These are phyloP conservation scores for Phycomyces nitens DNA, from an alignment of 192 early-diverging fungal genomes.

Conservation along the genomic window DNA sequence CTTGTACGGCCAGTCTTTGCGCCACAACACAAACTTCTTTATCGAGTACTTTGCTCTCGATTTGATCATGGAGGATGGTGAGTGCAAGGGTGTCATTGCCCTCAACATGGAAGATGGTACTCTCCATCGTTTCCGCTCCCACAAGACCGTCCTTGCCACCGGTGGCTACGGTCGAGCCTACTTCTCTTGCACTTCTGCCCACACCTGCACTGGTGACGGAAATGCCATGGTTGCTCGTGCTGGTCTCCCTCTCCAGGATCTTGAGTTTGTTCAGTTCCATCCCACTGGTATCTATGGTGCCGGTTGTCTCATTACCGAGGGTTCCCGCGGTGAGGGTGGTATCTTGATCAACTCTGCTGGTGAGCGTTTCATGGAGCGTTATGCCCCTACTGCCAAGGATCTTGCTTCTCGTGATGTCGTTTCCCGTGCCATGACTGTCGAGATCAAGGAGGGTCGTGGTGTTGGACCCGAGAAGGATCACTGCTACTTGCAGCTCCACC, in stretches of 20 bases:
- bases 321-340: conserved; percentile 94
- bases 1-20: conserved; percentile 94
- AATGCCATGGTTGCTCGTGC: conserved; percentile 99
- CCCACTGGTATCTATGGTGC: conserved; percentile 99
- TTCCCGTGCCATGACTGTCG: conserved; percentile 97
- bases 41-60: conserved; percentile 99
- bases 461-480: conserved; percentile 95
- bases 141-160: conserved; percentile 98
- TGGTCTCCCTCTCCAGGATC: conserved; percentile 93
- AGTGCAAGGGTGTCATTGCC: conserved; percentile 94
- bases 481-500: conserved; percentile 93
- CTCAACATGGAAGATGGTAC: conserved; percentile 98
- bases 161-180: conserved; percentile 99
- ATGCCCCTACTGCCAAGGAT: conserved; percentile 98
- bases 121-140: conserved; percentile 93
- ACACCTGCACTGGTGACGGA: conserved; percentile 98
- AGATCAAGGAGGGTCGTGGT: conserved; percentile 96
- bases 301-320: conserved; percentile 96
- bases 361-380: conserved; percentile 99
- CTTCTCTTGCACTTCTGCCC: conserved; percentile 97
- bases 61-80: conserved; percentile 97
- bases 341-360: conserved; percentile 93
- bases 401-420: conserved; percentile 98
- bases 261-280: conserved; percentile 99
- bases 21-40: conserved; percentile 95